Evolutionary conservation across 2,329 filamentous ascomycete genomes (phyloP).

Genomic region (Neonectria coccinea): DNA sequence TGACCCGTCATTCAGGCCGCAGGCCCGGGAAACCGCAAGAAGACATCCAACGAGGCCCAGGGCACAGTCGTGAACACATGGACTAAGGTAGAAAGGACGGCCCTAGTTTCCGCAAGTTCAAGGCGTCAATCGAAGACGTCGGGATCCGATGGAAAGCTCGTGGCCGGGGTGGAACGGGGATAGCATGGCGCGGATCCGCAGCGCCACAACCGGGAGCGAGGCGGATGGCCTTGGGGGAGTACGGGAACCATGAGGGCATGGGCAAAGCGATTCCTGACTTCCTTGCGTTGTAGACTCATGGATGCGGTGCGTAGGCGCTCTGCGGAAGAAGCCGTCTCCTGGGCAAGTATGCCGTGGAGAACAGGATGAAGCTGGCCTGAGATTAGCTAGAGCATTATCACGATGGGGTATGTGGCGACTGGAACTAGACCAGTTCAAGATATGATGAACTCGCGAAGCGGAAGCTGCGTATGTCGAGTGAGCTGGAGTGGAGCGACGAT

Average conservation of each 20-base stretch:
- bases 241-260: not conserved
- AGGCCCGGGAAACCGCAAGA: not conserved
- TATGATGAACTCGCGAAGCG: not conserved
- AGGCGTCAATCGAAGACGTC: constrained; percentile 3
- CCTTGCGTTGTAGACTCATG: not conserved
- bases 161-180: constrained; percentile 9
- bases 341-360: not conserved
- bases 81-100: not conserved
- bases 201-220: not conserved
- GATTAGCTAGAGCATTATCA: not conserved
- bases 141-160: not conserved
- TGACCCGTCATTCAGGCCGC: constrained; percentile 11
- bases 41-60: constrained; percentile 8
- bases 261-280: not conserved
- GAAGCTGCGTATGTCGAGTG: not conserved
- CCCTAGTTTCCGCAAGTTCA: not conserved
- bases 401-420: constrained; percentile 6
- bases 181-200: constrained; percentile 9
- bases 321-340: not conserved
- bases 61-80: not conserved
- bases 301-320: not conserved
- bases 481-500: not conserved
- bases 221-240: not conserved
- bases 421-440: not conserved
- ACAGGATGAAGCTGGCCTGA: not conserved